These are phyloP conservation scores for Saksenaea vasiformis DNA, from an alignment of 371 early-diverging fungal species.

Conservation along the genomic window DNA sequence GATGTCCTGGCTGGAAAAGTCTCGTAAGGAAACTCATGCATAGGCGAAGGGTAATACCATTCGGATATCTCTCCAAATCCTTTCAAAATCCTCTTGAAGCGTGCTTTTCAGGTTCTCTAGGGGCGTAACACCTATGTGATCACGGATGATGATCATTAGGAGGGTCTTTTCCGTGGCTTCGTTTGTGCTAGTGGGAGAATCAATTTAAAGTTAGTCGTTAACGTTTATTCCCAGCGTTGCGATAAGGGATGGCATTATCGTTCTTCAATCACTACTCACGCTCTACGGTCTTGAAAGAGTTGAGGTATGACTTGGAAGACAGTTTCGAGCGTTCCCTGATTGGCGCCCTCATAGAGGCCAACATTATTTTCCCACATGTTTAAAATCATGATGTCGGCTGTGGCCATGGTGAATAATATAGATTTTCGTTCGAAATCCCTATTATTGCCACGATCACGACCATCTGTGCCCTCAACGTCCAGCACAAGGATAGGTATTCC, in stretches of 20 bases:
- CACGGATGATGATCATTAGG: no score
- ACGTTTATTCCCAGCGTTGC: no score
- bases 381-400: constrained; percentile 92
- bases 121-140: constrained; percentile 90
- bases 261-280: constrained; percentile 46
- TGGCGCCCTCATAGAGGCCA: constrained; percentile 98
- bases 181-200: no score
- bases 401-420: constrained; percentile 96
- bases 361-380: constrained; percentile 98
- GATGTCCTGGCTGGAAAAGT: constrained; percentile 68
- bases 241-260: no score
- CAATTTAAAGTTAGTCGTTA: not conserved
- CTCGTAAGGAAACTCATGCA: not conserved
- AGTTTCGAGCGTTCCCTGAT: constrained; percentile 96
- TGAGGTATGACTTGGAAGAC: constrained; percentile 98
- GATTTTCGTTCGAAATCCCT: constrained; percentile 99
- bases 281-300: constrained; percentile 82
- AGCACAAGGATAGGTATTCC: no score
- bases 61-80: constrained; percentile 86
- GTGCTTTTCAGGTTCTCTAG: constrained; percentile 78
- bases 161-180: constrained; percentile 80
- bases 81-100: constrained; percentile 79
- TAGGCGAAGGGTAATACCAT: constrained; percentile 49
- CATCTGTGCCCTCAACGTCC: no score
- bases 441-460: constrained; percentile 97